Evolutionary conservation across 345 rosid genomes (phyloP).

Genomic region (Rubroshorea leprosula): DNA sequence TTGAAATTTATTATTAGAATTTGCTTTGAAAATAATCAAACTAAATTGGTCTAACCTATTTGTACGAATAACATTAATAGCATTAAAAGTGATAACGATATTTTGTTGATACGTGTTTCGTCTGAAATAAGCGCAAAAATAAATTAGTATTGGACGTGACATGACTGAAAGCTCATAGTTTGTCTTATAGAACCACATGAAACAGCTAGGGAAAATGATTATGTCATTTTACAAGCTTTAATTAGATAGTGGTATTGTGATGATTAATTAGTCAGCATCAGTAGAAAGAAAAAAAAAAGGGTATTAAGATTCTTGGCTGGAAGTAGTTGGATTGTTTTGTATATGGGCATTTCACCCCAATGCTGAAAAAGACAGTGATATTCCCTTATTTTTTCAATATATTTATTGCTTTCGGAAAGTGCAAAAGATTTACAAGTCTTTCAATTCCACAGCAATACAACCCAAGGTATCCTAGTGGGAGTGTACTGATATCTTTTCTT

Average conservation of each 20-base stretch:
- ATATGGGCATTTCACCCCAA: background rate
- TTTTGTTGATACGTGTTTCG: background rate
- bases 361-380: too few species aligned
- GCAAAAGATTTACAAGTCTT: too few species aligned
- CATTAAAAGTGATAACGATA: background rate
- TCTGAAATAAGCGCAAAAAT: background rate
- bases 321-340: background rate
- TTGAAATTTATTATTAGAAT: background rate
- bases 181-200: background rate
- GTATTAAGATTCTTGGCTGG: constrained; percentile 6
- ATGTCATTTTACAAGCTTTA: background rate
- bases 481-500: background rate
- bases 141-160: background rate
- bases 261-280: constrained; percentile 1
- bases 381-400: background rate
- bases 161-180: background rate
- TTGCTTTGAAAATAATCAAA: background rate
- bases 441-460: background rate
- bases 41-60: too few species aligned
- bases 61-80: background rate
- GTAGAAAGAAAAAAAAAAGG: background rate
- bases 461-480: background rate
- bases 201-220: background rate
- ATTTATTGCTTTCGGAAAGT: background rate
- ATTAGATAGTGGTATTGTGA: background rate